Percentiles rank a stretch among this genome's conserved stretches.
These are phyloP conservation scores for Syzygium aromaticum DNA, from an alignment of 345 rosid species.

Conservation along the genomic window DNA sequence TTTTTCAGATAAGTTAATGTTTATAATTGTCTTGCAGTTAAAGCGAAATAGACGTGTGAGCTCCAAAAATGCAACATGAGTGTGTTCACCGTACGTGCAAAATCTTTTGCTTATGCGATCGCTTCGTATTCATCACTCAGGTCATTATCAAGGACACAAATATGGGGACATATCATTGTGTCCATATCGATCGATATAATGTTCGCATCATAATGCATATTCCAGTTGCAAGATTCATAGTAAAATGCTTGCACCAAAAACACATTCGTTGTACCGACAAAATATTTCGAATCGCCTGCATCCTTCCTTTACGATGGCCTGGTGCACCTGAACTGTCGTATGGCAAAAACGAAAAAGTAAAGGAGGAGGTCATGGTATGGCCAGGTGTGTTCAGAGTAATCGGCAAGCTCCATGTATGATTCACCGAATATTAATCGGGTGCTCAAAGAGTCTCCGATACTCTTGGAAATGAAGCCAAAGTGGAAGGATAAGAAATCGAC, in stretches of 20 bases:
- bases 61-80: not conserved
- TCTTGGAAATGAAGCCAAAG: not conserved
- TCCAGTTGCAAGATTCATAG: not conserved
- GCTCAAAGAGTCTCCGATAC: not conserved
- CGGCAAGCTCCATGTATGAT: not conserved
- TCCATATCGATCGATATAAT: not conserved
- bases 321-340: not conserved
- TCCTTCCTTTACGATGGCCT: not conserved
- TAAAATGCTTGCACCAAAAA: not conserved
- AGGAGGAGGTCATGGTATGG: not conserved
- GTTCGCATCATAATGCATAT: not conserved
- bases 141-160: not conserved
- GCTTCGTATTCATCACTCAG: not conserved
- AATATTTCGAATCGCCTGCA: not conserved
- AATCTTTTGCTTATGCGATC: not conserved
- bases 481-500: not conserved
- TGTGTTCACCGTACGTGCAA: not conserved
- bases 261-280: fast-evolving
- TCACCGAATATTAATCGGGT: not conserved
- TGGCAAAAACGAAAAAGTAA: not conserved
- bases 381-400: not conserved
- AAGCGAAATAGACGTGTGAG: not conserved
- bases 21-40: not conserved
- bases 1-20: not conserved
- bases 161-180: not conserved